phyloP scores from a whole-genome alignment of 208 protist genomes.

The Wallacemonas rigidus region DNA sequence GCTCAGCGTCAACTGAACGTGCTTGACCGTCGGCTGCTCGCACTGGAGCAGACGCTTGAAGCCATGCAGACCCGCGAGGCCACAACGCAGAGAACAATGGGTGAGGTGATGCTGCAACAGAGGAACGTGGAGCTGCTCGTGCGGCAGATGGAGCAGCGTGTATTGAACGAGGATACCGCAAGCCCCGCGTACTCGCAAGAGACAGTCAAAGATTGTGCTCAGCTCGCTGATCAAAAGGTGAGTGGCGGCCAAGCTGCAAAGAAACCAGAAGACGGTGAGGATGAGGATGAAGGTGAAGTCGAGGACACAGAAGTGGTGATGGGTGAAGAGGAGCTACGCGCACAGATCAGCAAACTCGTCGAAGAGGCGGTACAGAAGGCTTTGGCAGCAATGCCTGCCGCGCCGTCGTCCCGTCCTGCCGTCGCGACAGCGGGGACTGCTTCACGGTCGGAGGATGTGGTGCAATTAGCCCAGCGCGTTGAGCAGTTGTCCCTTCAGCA shows the following conservation, averaged over 20 bases:
- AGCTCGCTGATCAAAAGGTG: not conserved
- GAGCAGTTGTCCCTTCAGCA: slow-evolving; percentile 42
- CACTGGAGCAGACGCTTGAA: slow-evolving; percentile 42
- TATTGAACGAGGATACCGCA: slow-evolving; percentile 17
- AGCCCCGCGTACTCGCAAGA: not conserved
- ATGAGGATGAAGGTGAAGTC: slow-evolving; percentile 14
- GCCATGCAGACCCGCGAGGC: slow-evolving; percentile 35
- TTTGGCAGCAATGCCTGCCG: not conserved
- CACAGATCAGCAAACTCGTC: not conserved
- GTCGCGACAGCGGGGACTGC: not conserved
- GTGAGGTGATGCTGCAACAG: slow-evolving; percentile 56
- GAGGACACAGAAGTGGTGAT: not conserved
- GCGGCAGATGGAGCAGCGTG: slow-evolving; percentile 62
- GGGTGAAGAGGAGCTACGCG: not conserved
- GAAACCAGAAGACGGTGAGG: slow-evolving; percentile 12
- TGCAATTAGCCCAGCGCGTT: slow-evolving; percentile 38
- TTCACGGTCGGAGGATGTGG: slow-evolving; percentile 26
- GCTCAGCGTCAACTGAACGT: slow-evolving; percentile 51
- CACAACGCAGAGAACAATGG: slow-evolving; percentile 43
- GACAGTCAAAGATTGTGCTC: not conserved
- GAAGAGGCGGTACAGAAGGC: slow-evolving; percentile 4
- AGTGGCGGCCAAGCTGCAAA: not conserved
- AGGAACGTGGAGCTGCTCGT: slow-evolving; percentile 65
- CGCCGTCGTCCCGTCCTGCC: not conserved
- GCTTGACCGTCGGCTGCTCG: slow-evolving; percentile 47